Evolutionary conservation across 2,329 filamentous ascomycete species (phyloP).

Genomic region (Volutella citrinella): DNA sequence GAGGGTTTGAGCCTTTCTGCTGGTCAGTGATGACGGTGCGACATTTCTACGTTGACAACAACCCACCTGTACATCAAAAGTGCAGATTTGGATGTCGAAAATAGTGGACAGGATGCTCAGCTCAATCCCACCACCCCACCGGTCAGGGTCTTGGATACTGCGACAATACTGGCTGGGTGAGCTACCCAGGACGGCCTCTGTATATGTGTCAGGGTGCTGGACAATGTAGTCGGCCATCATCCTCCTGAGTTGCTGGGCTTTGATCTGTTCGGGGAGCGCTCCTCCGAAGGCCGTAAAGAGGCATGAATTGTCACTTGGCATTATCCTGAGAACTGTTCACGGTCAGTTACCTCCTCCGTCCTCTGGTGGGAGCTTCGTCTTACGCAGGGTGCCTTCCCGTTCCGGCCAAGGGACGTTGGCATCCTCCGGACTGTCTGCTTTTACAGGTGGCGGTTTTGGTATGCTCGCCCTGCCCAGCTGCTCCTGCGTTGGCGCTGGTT

Average conservation of each 20-base stretch:
- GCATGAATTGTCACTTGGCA: conserved; percentile 96
- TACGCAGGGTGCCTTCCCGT: conserved; percentile 50
- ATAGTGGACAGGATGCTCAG: conserved; percentile 79
- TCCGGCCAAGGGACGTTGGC: conserved; percentile 46
- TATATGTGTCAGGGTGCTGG: conserved; percentile 68
- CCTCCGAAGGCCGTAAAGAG: conserved; percentile 87
- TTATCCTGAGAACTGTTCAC: conserved; percentile 73
- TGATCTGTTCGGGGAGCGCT: conserved; percentile 60
- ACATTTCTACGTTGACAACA: no score
- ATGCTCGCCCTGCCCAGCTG: conserved; percentile 5
- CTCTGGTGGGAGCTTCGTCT: no score
- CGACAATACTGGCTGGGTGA: conserved; percentile 72
- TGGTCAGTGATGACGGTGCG: no score
- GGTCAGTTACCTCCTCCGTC: no score
- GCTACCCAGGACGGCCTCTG: conserved; percentile 71
- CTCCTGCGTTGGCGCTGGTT: conserved; percentile 13
- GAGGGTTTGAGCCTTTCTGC: conserved; percentile 32
- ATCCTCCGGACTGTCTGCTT: conserved; percentile 25
- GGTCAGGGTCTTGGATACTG: conserved; percentile 75
- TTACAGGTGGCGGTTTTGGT: conserved; percentile 4
- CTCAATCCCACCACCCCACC: conserved; percentile 92
- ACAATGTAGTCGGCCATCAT: conserved; percentile 79
- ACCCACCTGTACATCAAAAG: conserved; percentile 68
- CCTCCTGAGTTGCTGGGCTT: conserved; percentile 60
- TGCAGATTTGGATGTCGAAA: conserved; percentile 82